phyloP scores from a whole-genome alignment of 2,329 filamentous ascomycete genomes.

The Pyrenochaeta sp. region DNA sequence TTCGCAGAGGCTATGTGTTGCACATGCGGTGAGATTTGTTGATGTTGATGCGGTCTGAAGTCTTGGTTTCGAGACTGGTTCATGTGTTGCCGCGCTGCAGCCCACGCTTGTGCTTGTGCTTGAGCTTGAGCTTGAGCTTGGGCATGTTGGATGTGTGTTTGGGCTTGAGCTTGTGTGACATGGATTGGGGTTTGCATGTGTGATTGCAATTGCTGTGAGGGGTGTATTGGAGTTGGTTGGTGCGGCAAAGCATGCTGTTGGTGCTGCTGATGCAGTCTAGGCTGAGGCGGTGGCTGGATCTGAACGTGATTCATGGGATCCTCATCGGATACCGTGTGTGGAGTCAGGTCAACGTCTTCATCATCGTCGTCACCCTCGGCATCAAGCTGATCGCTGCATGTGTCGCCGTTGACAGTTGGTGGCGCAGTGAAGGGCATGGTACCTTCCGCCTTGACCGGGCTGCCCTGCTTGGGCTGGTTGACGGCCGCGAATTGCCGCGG shows the following conservation, averaged over 20 bases:
- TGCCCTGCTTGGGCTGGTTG: conserved; percentile 24
- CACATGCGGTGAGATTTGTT: conserved; percentile 33
- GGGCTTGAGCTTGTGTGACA: conserved; percentile 34
- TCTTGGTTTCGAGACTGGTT: conserved; percentile 46
- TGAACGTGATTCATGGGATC: conserved; percentile 27
- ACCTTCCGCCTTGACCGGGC: conserved; percentile 29
- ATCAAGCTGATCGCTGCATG: conserved; percentile 41
- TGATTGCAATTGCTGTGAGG: conserved; percentile 30
- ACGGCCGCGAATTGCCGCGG: conserved; percentile 27
- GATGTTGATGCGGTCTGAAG: conserved; percentile 41
- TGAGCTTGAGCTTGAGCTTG: conserved; percentile 24
- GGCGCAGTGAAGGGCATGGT: conserved; percentile 40
- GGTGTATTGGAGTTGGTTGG: conserved; percentile 43
- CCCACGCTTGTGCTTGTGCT: conserved; percentile 37
- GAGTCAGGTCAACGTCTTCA: conserved; percentile 41
- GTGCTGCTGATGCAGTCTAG: conserved; percentile 18
- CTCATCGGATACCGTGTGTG: conserved; percentile 36
- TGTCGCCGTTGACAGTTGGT: conserved; percentile 38
- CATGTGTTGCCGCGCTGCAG: conserved; percentile 48
- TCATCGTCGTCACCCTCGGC: conserved; percentile 50
- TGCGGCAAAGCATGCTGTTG: conserved; percentile 33
- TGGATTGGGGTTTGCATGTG: conserved; percentile 40
- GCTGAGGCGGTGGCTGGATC: conserved; percentile 11
- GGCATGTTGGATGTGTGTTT: conserved; percentile 24
- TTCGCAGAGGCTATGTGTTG: conserved; percentile 41